Percentiles rank a stretch among this genome's conserved stretches.
Conservation (phyloP, 2,329 filamentous ascomycete species). For the Fusarium incarnatum region DNA sequence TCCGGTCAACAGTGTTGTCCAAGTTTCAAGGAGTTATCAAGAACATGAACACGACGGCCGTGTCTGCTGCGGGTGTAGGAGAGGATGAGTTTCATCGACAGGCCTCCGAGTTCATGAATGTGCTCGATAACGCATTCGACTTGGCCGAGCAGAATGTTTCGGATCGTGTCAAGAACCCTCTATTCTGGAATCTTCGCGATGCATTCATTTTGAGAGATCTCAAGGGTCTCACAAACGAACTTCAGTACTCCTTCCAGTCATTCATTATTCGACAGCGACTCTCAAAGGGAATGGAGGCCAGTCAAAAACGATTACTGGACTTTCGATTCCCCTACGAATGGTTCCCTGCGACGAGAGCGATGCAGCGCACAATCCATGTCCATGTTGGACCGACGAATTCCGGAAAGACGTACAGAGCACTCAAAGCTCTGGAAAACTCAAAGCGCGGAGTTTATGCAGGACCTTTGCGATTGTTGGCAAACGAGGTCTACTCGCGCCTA, state of each 20-base stretch:
- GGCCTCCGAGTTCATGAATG: slow-evolving; percentile 58
- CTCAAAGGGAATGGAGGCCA: slow-evolving; percentile 65
- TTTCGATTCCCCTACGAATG: slow-evolving; percentile 91
- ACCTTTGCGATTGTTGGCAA: slow-evolving; percentile 86
- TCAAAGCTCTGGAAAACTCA: slow-evolving; percentile 83
- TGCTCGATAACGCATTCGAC: slow-evolving; percentile 59
- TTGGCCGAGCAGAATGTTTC: slow-evolving; percentile 56
- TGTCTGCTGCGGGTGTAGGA: slow-evolving; percentile 46
- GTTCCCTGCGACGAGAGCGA: slow-evolving; percentile 84
- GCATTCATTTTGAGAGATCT: slow-evolving; percentile 68
- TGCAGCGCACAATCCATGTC: slow-evolving; percentile 87
- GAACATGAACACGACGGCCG: slow-evolving; percentile 36
- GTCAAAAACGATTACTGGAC: slow-evolving; percentile 78
- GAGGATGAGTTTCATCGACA: slow-evolving; percentile 59
- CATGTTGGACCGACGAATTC: slow-evolving; percentile 98
- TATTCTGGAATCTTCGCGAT: slow-evolving; percentile 69
- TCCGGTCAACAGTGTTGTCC: slow-evolving; percentile 51
- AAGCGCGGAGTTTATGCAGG: slow-evolving; percentile 88
- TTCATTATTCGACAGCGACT: slow-evolving; percentile 70
- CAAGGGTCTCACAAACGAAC: slow-evolving; percentile 63
- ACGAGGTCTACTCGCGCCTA: slow-evolving; percentile 94
- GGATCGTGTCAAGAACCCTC: slow-evolving; percentile 59
- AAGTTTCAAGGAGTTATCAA: slow-evolving; percentile 54
- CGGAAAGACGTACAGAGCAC: slow-evolving; percentile 94
- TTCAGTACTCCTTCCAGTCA: slow-evolving; percentile 76